These are phyloP conservation scores for Fusarium incarnatum DNA, from an alignment of 2,329 filamentous ascomycete species.

Conservation along the genomic window DNA sequence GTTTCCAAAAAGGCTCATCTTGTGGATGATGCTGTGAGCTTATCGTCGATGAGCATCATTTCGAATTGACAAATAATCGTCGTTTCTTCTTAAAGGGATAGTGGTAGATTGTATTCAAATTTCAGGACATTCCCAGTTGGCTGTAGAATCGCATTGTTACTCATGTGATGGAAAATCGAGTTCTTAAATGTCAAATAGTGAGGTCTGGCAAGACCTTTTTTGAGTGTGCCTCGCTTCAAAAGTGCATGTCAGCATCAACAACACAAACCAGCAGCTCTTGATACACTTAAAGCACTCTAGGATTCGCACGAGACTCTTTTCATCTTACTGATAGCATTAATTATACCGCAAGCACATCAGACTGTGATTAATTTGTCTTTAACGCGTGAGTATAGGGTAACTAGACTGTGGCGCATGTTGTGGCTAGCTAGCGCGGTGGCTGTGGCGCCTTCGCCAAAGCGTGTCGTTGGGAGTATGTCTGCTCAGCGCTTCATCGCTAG, in stretches of 20 bases:
- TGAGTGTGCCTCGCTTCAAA: not conserved
- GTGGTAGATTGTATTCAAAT: too few species aligned
- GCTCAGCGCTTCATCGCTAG: not conserved
- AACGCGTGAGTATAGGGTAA: not conserved
- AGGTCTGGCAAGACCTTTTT: too few species aligned
- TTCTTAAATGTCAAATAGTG: accelerated
- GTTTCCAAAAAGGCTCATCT: not conserved
- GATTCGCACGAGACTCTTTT: accelerated
- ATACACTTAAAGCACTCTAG: not conserved
- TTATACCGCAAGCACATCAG: not conserved
- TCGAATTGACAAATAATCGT: not conserved
- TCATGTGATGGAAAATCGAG: accelerated
- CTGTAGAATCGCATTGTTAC: not conserved
- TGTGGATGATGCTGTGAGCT: not conserved
- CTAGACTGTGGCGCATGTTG: not conserved
- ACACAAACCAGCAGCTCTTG: not conserved
- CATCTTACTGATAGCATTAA: too few species aligned
- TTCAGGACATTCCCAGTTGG: too few species aligned
- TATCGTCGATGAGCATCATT: accelerated
- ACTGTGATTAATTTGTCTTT: accelerated
- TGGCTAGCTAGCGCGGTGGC: constrained; percentile 1
- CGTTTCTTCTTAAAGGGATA: too few species aligned
- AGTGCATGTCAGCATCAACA: not conserved
- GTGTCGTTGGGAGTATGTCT: accelerated
- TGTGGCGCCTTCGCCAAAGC: not conserved